A percentile compares a stretch with the other conserved stretches of the same genome.
These are phyloP conservation scores for Fomitopsis betulina DNA, from an alignment of 1,284 basidiomycete species.

Conservation along the genomic window DNA sequence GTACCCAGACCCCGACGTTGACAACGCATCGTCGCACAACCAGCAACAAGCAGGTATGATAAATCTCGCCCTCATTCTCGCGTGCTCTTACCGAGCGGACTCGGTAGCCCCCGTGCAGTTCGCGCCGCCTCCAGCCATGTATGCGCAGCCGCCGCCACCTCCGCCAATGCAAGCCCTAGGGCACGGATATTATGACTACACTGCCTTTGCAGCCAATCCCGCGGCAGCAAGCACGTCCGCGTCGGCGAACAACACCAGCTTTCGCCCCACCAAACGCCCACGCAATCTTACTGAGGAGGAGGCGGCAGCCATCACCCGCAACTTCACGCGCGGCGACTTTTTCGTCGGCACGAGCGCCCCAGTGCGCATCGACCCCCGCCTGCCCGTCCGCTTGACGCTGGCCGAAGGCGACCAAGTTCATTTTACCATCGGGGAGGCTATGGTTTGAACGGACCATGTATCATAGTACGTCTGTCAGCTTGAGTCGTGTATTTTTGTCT, in stretches of 20 bases:
- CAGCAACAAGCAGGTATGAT: constrained; percentile 39
- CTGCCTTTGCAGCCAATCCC: constrained; percentile 15
- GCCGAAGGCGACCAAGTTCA: constrained; percentile 78
- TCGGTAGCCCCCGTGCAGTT: constrained; percentile 12
- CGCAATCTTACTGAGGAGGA: constrained; percentile 75
- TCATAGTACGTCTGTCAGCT: neutral
- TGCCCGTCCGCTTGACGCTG: constrained; percentile 69
- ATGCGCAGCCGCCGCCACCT: constrained; percentile 13
- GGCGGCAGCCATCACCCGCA: constrained; percentile 72
- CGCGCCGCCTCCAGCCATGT: constrained; percentile 17
- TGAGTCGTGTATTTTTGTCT: constrained; percentile 1
- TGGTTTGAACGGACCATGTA: constrained; percentile 10
- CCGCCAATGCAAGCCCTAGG: constrained; percentile 38
- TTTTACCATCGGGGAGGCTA: constrained; percentile 66
- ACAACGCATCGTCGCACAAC: constrained; percentile 42
- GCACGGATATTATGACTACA: constrained; percentile 76
- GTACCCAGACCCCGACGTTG: constrained; percentile 72
- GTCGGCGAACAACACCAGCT: constrained; percentile 62
- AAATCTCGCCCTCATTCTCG: neutral
- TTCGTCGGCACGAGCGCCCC: constrained; percentile 73
- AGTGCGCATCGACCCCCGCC: constrained; percentile 71
- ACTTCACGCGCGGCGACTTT: constrained; percentile 73
- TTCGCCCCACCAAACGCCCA: constrained; percentile 70
- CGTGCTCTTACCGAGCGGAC: neutral
- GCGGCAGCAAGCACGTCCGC: constrained; percentile 37